Evolutionary conservation across 2,329 filamentous ascomycete species (phyloP).

Genomic region (Curvularia verruculosa): DNA sequence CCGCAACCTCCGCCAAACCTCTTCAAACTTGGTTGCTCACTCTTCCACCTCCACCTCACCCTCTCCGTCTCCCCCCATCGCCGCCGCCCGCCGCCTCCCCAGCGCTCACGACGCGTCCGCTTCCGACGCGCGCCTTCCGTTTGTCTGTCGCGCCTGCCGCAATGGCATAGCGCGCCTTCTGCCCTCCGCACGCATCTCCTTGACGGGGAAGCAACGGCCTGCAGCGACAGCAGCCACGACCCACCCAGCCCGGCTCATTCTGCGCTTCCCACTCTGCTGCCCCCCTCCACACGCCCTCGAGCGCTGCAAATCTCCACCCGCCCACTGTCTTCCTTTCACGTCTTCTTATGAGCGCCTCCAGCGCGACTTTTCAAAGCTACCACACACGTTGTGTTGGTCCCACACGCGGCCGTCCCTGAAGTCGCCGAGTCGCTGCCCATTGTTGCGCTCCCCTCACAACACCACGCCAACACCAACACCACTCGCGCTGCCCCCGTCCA

Average conservation of each 20-base stretch:
- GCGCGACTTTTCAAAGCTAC: slow-evolving; percentile 1
- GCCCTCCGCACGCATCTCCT: slow-evolving; percentile 22
- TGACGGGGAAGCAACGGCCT: slow-evolving; percentile 18
- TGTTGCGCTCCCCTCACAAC: slow-evolving; percentile 15
- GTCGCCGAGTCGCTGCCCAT: slow-evolving; percentile 14
- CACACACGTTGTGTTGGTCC: slow-evolving; percentile 1
- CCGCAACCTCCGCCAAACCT: slow-evolving; percentile 38
- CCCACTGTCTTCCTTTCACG: background rate
- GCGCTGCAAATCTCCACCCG: background rate
- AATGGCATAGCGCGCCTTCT: slow-evolving; percentile 33
- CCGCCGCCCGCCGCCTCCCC: slow-evolving; percentile 10
- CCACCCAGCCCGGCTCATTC: slow-evolving; percentile 15
- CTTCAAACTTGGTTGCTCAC: slow-evolving; percentile 31
- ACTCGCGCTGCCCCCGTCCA: slow-evolving; percentile 5
- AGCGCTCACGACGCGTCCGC: slow-evolving; percentile 26
- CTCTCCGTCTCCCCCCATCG: slow-evolving; percentile 16
- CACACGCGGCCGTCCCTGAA: slow-evolving; percentile 18
- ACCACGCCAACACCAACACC: background rate
- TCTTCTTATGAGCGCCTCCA: slow-evolving; percentile 6
- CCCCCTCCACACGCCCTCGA: slow-evolving; percentile 3
- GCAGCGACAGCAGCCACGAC: slow-evolving; percentile 28
- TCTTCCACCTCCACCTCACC: slow-evolving; percentile 4
- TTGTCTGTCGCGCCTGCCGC: slow-evolving; percentile 22
- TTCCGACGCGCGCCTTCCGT: slow-evolving; percentile 26
- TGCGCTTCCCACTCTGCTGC: slow-evolving; percentile 11